Conservation (phyloP, 2,329 filamentous ascomycete genomes). For the Aplosporella prunicola region DNA sequence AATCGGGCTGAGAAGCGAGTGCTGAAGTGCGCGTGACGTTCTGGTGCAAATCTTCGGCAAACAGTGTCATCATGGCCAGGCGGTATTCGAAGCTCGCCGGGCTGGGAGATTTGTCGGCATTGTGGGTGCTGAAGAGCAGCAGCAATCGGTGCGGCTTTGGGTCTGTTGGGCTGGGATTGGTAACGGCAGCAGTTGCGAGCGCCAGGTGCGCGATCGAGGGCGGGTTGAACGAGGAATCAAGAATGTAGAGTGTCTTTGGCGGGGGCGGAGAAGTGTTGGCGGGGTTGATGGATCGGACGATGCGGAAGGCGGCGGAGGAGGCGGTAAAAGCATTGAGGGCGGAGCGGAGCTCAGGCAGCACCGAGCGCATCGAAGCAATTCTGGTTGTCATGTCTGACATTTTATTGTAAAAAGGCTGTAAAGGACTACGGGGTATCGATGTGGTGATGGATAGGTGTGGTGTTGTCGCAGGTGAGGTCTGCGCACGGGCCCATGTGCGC, state of each 20-base stretch:
- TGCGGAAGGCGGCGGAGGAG: constrained; percentile 25
- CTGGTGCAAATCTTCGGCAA: constrained; percentile 47
- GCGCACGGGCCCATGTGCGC: constrained; percentile 8
- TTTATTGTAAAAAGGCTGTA: constrained; percentile 2
- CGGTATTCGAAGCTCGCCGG: constrained; percentile 60
- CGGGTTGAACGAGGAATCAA: constrained; percentile 59
- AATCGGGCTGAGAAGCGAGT: constrained; percentile 1
- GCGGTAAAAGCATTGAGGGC: constrained; percentile 24
- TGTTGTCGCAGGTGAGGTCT: constrained; percentile 1
- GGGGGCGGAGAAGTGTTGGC: constrained; percentile 22
- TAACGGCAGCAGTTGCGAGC: constrained; percentile 46
- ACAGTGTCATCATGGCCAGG: constrained; percentile 61
- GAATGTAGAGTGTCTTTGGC: constrained; percentile 46
- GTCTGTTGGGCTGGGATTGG: constrained; percentile 16
- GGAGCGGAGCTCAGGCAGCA: constrained; percentile 25
- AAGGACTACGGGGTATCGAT: no score
- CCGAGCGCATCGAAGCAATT: constrained; percentile 16
- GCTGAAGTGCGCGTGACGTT: constrained; percentile 1
- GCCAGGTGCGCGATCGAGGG: constrained; percentile 50
- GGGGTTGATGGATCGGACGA: constrained; percentile 27
- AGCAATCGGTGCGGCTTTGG: constrained; percentile 40
- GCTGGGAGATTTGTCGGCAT: constrained; percentile 56
- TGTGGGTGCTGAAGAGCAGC: constrained; percentile 53
- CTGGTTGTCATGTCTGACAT: constrained; percentile 22
- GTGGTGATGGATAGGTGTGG: constrained; percentile 2